Evolutionary conservation across 768 basidiomycete species (phyloP), one percentile per base, ranked within the genome.

Genomic region (Dictyophora rubrovolvata): DNA sequence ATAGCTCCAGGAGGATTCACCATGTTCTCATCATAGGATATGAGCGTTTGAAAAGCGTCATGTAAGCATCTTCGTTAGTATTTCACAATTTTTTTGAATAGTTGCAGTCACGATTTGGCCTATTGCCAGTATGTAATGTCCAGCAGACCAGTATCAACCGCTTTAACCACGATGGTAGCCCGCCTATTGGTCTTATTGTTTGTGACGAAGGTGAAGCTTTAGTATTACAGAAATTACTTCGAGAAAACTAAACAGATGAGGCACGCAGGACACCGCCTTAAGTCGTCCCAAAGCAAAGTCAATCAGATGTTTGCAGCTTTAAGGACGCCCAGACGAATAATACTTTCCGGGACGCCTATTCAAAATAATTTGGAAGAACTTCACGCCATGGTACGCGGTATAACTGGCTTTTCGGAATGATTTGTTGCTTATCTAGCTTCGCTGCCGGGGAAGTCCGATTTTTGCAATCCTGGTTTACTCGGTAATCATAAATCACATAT

Each of bases 321-420:
- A 28, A 78, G 78, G 52, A 92, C 91, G 1, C 79, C 78, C 11
- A 77, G 90, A 21, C 75, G 95, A 37, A 78, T 97, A 62, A 94
- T 99, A 37, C 76, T 99, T 3, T 93, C 93, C 0, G 96, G 96
- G 34, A 99, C 96, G 1, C 96, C 96, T 0, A 89, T 99, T 47
- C 96, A 98, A 69, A 99, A 99, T 70, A 92, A 97, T 69, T 72
- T 99, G 28, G 77, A 87, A 62, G 96, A 99, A 70, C 95, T 95
- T 67, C 95, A 96, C 71, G 82, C 93, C 4, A 98, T 98, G 95
- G 93, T 93, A 63, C 63, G 79, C 65, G 23, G 12, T 48, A 50
- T 21, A 6, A 23, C 51, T 51, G 1, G 12, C 10, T 4, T 42
- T 28, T 28, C 4, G 28, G 11, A 42, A 12, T 12, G 42, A n/a